A percentile compares a stretch with the other conserved stretches of the same genome.
Evolutionary conservation across 352 stramenopile genomes (phyloP).

Genomic region (Phytophthora cajani): DNA sequence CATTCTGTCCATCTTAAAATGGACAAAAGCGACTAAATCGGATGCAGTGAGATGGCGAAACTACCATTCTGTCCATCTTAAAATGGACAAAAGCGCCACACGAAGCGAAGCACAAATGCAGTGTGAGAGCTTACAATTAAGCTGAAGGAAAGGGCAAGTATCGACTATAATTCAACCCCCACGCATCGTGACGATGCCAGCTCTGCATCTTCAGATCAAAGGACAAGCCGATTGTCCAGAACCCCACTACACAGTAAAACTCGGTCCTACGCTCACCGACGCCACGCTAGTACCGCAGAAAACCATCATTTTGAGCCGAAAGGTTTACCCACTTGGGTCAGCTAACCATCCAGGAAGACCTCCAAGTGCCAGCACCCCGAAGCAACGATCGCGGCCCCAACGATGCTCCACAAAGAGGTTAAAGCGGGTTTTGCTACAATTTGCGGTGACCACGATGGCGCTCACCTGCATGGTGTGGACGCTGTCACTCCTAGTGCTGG

Average conservation of each 20-base stretch:
- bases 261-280: no score
- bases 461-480: conserved; percentile 22
- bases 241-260: no score
- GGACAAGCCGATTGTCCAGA: no score
- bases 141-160: background rate
- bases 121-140: background rate
- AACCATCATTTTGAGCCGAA: background rate
- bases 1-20: no score
- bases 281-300: no score
- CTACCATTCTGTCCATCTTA: no score
- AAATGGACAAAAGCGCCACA: background rate
- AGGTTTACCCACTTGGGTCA: background rate
- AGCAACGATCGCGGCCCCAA: background rate
- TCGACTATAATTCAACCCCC: background rate
- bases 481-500: conserved; percentile 28
- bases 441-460: conserved; percentile 9
- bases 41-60: background rate
- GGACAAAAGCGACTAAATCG: no score
- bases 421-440: background rate
- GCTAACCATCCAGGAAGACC: background rate
- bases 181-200: background rate
- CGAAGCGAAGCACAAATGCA: background rate
- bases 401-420: background rate
- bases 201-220: background rate
- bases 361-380: background rate